A percentile compares a stretch with the other conserved stretches of the same genome.
Evolutionary conservation across 1,139 yeast species (phyloP).

Genomic region (Scheffersomyces illinoinensis): DNA sequence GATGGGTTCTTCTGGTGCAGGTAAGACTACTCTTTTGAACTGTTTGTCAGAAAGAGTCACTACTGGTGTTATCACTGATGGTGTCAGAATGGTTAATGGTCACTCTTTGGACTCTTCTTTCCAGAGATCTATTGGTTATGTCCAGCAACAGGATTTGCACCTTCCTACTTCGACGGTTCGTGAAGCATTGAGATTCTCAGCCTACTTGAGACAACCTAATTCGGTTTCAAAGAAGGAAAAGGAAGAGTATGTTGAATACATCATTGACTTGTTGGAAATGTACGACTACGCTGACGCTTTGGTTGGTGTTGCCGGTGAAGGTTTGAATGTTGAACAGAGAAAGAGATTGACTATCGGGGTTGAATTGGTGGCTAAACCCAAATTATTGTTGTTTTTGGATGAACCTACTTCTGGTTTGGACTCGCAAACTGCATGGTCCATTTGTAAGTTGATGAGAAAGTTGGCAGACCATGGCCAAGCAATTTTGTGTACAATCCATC

Average conservation of each 20-base stretch:
- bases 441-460: slow-evolving; percentile 73
- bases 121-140: slow-evolving; percentile 82
- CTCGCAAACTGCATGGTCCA: slow-evolving; percentile 90
- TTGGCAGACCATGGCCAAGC: slow-evolving; percentile 81
- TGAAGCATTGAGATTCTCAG: slow-evolving; percentile 73
- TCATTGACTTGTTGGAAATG: slow-evolving; percentile 72
- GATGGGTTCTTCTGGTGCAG: slow-evolving; percentile 90
- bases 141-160: slow-evolving; percentile 82
- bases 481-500: slow-evolving; percentile 79
- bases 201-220: slow-evolving; percentile 70
- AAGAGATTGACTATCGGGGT: slow-evolving; percentile 85
- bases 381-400: slow-evolving; percentile 75
- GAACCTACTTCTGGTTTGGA: slow-evolving; percentile 95
- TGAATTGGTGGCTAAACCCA: slow-evolving; percentile 86
- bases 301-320: slow-evolving; percentile 81
- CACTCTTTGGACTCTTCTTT: slow-evolving; percentile 66
- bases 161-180: slow-evolving; percentile 74
- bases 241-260: slow-evolving; percentile 69
- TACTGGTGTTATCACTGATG: slow-evolving; percentile 70
- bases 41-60: slow-evolving; percentile 78
- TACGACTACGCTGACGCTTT: slow-evolving; percentile 73
- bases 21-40: slow-evolving; percentile 74
- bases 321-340: slow-evolving; percentile 80
- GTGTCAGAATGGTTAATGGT: slow-evolving; percentile 76
- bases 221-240: slow-evolving; percentile 57